Base-by-base conservation (phyloP, 768 basidiomycete species). In the Agrocybe chaxingu region DNA sequence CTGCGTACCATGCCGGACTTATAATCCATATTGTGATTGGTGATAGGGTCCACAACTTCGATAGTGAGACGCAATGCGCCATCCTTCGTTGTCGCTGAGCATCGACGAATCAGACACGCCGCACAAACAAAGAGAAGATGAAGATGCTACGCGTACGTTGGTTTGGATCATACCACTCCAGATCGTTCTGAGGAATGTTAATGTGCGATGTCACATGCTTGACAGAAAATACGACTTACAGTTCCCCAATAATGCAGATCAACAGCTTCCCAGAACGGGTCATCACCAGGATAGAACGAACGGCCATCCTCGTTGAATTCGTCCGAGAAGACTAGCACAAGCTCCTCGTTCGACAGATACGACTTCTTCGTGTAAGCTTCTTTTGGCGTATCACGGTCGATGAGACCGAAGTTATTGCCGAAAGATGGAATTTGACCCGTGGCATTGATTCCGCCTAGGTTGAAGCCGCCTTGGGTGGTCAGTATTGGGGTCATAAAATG, bases 21-120 rank as follows among this genome's bases (percentile, higher is more conserved):
- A 62, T 85, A 94, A 59, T 84, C 81, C 52, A 93, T 66, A 56
- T 87, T 76, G 63, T 92, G 84, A 53, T 71, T 73, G 29, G 61
- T 46, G 0, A 49, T 43, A 19, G 65, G 62, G 49, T 68, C 55
- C 65, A 72, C 60, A 70, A 72, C 75, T 6, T 78, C 72, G 58
- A 90, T 72, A 12, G 79, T 85, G 54, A 93, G 77, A 38, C 83
- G 78, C 11, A 93, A 71, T 33, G 80, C 77, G 9, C 91, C 91
- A 42, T 75, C 71, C 48, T 74, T 43, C 1, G 90, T 93, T 1
- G 80, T 83, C 39, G 81, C 74, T 41, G 70, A 71, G 61, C 70
- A 60, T 18, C 24, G 24, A 16, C 12, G 16, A 9, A 30, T 53
- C 2, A 54, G 42, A 41, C 19, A 10, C 24, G 24, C 24, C 24